Percentiles rank a stretch among this genome's conserved stretches.
Evolutionary conservation across 768 basidiomycete species (phyloP).

Genomic region (Steccherinum ochraceum): DNA sequence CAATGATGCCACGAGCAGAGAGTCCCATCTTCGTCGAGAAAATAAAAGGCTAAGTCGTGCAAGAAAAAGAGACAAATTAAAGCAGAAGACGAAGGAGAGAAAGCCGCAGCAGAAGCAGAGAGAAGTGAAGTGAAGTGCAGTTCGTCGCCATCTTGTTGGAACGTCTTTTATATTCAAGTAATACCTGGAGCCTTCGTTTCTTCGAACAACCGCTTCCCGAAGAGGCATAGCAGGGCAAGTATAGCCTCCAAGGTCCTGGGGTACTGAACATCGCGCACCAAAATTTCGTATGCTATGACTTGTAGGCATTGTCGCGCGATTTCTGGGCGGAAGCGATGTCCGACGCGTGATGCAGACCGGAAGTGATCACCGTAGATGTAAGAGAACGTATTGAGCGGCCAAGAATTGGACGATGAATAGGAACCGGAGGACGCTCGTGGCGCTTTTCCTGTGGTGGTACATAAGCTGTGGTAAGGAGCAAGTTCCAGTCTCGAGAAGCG

Average conservation of each 20-base stretch:
- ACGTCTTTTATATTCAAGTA: neutral
- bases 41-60: neutral
- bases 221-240: neutral
- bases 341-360: too few species aligned
- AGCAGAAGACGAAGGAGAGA: neutral
- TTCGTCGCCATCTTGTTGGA: neutral
- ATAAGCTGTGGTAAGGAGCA: too few species aligned
- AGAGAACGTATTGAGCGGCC: too few species aligned
- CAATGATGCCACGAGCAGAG: constrained; percentile 42
- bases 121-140: neutral
- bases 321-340: too few species aligned
- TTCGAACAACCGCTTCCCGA: neutral
- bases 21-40: constrained; percentile 23
- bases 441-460: too few species aligned
- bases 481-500: too few species aligned
- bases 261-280: neutral
- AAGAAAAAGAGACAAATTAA: constrained; percentile 1
- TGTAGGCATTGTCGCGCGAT: too few species aligned
- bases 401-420: too few species aligned
- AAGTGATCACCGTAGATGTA: too few species aligned
- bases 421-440: too few species aligned
- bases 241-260: neutral
- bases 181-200: neutral
- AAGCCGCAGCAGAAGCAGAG: neutral
- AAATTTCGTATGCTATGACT: too few species aligned